Evolutionary conservation across 2,329 filamentous ascomycete genomes (phyloP), one percentile per base, ranked within the genome.

Genomic region (Apiospora hydei): DNA sequence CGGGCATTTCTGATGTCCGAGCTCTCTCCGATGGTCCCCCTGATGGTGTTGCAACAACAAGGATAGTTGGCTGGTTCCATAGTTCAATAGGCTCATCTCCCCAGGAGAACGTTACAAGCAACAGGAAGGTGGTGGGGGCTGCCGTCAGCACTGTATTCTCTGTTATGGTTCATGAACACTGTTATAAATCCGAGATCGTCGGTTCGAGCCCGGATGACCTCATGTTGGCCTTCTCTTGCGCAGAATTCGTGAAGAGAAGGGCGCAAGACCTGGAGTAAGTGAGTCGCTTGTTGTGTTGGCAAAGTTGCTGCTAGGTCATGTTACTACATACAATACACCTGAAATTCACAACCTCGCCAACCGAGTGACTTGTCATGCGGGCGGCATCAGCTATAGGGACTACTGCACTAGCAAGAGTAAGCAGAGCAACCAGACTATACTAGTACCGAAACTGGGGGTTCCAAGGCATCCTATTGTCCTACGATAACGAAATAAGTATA

Each of bases 1-100:
- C 34, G 34, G 57, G 57, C 57, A 64, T 7, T 38, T 64, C 57
- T 64, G 57, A 64, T 41, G 57, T 64, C 57, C 57, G 57, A 64
- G 57, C 57, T 64, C 57, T 64, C 57, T 64, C 57, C 57, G 57
- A 64, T 64, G 34, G 18, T 34, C 57, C 57, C 49, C 57, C 57
- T 64, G 57, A 41, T n/a, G 30, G 57, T 64, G 34, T 64, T 64
- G 34, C 34, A 41, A 64, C 57, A 41, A 13, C 57, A 41, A 64
- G 57, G 57, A 64, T 64, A 6, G 34, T 11, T 64, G 34, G 57
- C 57, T 21, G n/a, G 21, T 18, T 61, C 53, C 53, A 38, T 41
- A 41, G 57, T 41, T 64, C 57, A 64, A 64, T 41, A 64, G 57
- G 57, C 57, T 64, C 57, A 64, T 64, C 57, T 64, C 57, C 53